A percentile compares a stretch with the other conserved stretches of the same genome.
These are phyloP conservation scores for Trichomonascaceae sp. DNA, from an alignment of 1,139 yeast species.

Conservation along the genomic window DNA sequence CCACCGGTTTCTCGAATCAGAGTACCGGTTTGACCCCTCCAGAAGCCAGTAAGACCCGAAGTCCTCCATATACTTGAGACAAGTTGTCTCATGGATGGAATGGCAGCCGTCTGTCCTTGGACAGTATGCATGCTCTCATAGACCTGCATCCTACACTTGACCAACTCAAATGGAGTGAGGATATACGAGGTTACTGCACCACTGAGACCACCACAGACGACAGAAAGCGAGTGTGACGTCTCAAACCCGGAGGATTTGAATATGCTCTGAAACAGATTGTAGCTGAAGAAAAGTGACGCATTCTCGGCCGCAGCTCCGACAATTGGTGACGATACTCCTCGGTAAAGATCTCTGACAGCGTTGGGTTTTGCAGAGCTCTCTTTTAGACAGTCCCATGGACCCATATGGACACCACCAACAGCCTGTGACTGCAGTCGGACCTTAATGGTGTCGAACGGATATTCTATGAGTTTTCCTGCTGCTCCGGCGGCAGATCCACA, in stretches of 20 bases:
- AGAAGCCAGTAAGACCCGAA: conserved; percentile 51
- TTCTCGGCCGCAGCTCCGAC: conserved; percentile 83
- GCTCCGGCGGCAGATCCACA: conserved; percentile 52
- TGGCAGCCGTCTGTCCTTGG: too few relatives aligned
- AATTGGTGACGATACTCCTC: conserved; percentile 65
- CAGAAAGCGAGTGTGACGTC: conserved; percentile 9
- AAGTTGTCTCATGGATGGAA: not conserved
- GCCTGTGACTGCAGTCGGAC: conserved; percentile 71
- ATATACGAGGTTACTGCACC: conserved; percentile 78
- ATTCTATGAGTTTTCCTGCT: conserved; percentile 72
- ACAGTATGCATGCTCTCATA: conserved; percentile 23
- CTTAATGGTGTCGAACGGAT: conserved; percentile 86
- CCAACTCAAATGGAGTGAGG: conserved; percentile 77
- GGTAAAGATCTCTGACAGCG: conserved; percentile 52
- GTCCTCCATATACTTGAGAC: conserved; percentile 13
- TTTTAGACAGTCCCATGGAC: conserved; percentile 48
- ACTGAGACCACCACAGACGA: conserved; percentile 63
- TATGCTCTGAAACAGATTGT: conserved; percentile 34
- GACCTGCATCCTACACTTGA: conserved; percentile 83
- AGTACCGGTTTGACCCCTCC: conserved; percentile 87
- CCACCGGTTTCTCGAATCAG: conserved; percentile 77
- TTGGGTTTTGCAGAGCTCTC: conserved; percentile 51
- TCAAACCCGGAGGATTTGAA: conserved; percentile 11
- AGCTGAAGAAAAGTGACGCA: conserved; percentile 56
- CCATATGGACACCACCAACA: conserved; percentile 27